A percentile compares a stretch with the other conserved stretches of the same genome.
phyloP scores from a whole-genome alignment of 768 basidiomycete species.

The Neoboletus magnificus region DNA sequence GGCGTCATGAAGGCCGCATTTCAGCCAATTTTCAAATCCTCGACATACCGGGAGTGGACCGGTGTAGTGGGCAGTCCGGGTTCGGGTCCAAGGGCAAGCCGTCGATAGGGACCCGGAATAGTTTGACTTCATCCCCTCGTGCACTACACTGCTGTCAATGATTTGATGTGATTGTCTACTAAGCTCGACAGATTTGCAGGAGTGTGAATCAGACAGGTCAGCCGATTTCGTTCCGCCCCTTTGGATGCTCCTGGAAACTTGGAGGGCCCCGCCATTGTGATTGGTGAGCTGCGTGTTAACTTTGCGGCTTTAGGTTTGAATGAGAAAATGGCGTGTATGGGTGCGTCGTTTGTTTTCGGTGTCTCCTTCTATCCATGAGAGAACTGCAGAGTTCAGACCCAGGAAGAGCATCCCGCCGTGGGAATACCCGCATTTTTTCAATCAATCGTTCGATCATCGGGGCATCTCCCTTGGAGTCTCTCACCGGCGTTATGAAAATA shows the following conservation, averaged over 20 bases:
- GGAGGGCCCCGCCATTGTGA: not conserved
- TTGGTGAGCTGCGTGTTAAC: not conserved
- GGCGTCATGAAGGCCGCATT: not conserved
- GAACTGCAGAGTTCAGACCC: not conserved
- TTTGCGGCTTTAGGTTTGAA: not conserved
- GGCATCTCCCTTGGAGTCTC: not conserved
- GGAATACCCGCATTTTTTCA: not conserved
- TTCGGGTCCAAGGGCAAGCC: not conserved
- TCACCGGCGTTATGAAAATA: constrained; percentile 3
- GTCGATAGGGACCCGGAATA: not conserved
- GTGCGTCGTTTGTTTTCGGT: not conserved
- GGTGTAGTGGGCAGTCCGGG: not conserved
- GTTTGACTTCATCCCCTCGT: not conserved
- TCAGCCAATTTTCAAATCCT: not conserved
- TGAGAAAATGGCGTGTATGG: not conserved
- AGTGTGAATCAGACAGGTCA: not conserved
- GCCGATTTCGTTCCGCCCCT: not conserved
- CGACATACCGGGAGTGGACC: not conserved
- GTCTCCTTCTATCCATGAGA: not conserved
- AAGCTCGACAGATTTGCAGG: not conserved
- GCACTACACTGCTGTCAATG: too few relatives aligned
- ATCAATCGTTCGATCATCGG: not conserved
- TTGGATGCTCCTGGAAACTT: not conserved
- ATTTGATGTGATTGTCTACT: not conserved
- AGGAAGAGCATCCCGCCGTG: not conserved